phyloP scores from a whole-genome alignment of 1,139 yeast species.

The Yamadazyma dushanensis region DNA sequence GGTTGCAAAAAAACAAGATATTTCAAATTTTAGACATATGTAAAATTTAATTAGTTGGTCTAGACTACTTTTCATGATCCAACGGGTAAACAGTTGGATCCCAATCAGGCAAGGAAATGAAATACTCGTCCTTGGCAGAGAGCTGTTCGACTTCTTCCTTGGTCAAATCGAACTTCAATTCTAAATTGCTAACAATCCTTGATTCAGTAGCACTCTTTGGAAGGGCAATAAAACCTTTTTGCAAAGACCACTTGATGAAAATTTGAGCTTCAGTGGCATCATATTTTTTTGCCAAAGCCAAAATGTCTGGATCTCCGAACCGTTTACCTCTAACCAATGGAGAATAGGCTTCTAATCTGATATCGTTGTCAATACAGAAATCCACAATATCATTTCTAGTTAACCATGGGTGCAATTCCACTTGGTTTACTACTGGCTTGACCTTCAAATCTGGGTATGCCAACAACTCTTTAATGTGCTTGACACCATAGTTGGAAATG shows the following conservation, averaged over 20 bases:
- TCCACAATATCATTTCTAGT: conserved; percentile 65
- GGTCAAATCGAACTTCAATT: conserved; percentile 47
- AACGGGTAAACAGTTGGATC: conserved; percentile 6
- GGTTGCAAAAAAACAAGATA: too few species aligned
- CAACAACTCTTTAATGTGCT: conserved; percentile 32
- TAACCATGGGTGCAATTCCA: conserved; percentile 74
- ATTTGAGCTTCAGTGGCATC: conserved; percentile 57
- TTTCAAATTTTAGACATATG: too few species aligned
- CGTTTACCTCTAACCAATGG: conserved; percentile 73
- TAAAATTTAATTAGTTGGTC: too few species aligned
- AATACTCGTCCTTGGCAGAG: conserved; percentile 1
- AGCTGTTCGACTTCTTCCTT: conserved; percentile 29
- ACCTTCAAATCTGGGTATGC: conserved; percentile 42
- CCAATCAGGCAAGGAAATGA: conserved; percentile 3
- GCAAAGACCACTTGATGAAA: too few species aligned
- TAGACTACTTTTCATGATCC: conserved; percentile 1
- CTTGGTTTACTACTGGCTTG: conserved; percentile 60
- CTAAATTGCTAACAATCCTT: conserved; percentile 34
- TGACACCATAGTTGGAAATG: conserved; percentile 60
- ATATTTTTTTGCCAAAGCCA: conserved; percentile 54
- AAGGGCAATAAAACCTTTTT: conserved; percentile 69
- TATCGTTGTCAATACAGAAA: conserved; percentile 52
- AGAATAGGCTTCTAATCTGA: conserved; percentile 69
- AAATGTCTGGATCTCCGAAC: conserved; percentile 50
- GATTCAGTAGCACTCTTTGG: conserved; percentile 68